Evolutionary conservation across 176 grass and related monocot genomes (phyloP), one percentile per base, ranked within the genome.

Genomic region (Oryza longistaminata): DNA sequence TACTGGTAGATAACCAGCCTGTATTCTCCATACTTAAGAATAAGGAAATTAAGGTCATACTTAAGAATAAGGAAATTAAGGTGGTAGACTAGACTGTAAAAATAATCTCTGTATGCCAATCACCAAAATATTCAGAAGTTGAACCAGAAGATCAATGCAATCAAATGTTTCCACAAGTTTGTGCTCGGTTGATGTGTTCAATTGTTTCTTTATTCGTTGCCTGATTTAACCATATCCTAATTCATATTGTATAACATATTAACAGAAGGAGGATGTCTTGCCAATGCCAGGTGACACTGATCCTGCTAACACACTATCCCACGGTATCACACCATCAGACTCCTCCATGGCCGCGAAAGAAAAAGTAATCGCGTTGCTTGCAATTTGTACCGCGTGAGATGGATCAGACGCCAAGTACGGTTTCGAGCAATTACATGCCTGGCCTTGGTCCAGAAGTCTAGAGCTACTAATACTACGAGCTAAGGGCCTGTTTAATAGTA

Each of bases 1-100:
- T 86, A 64, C 12, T 90, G 35, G 76, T 90, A 29, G 79, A 98
- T 46, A 95, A 92, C 71, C 87, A 93, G 81, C 85, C 89, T 5
- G 83, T 90, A 27, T 98, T 98, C 81, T 98, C 93, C 52, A 88
- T 79, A 74, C 27, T 49, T 49, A 0, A 49, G 46, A 68, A 83
- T 74, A 70, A 83, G 61, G 9, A 67, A 46, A 40, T 8, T 40
- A 40, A 35, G 3, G 26, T 55, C 52, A 88, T 79, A 74, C 27
- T 49, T 49, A 0, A 49, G 46, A 68, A 83, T 74, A 70, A 83
- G 61, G 9, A 67, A 46, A 40, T 8, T 40, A 40, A 35, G 3
- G 26, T 55, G 77, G 61, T 71, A 53, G 12, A 64, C 42, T 50
- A 75, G 76, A 50, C 50, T 77, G 25, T 49, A 82, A 40, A 40